Evolutionary conservation across 805 yeast genomes (phyloP).

Genomic region (Myxozyma kluyveri): DNA sequence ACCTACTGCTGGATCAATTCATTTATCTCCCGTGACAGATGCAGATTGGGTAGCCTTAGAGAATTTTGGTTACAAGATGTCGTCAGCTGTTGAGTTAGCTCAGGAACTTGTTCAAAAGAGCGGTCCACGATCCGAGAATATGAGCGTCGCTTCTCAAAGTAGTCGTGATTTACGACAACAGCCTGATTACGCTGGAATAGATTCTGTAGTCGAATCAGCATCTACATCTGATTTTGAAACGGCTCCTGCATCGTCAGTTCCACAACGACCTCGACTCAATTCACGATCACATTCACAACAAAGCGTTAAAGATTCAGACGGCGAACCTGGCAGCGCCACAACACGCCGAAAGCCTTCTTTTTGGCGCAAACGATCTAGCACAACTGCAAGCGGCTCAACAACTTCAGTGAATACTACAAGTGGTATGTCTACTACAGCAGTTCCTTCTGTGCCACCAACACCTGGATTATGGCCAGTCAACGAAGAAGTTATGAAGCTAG

Average conservation of each 20-base stretch:
- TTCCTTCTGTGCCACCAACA: too few relatives aligned
- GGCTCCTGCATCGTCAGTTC: neutral
- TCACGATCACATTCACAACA: neutral
- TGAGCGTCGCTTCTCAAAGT: too few relatives aligned
- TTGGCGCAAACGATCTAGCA: constrained; percentile 3
- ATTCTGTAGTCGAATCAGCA: neutral
- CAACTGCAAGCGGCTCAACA: constrained; percentile 3
- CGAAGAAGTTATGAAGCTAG: neutral
- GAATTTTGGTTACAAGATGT: too few relatives aligned
- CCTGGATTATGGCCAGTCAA: neutral
- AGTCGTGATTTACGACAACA: too few relatives aligned
- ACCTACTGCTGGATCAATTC: too few relatives aligned
- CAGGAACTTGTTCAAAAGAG: too few relatives aligned
- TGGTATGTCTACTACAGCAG: too few relatives aligned
- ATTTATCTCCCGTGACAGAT: too few relatives aligned
- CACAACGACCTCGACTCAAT: neutral
- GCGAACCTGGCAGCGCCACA: neutral
- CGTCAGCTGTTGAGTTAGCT: too few relatives aligned
- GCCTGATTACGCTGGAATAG: neutral
- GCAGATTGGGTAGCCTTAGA: too few relatives aligned
- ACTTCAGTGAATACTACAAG: too few relatives aligned
- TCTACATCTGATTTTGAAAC: neutral
- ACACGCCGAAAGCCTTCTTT: neutral
- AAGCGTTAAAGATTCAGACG: neutral
- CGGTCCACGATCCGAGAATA: too few relatives aligned